Evolutionary conservation across 306 rosid genomes (phyloP).

Genomic region (Quercus mongolica): DNA sequence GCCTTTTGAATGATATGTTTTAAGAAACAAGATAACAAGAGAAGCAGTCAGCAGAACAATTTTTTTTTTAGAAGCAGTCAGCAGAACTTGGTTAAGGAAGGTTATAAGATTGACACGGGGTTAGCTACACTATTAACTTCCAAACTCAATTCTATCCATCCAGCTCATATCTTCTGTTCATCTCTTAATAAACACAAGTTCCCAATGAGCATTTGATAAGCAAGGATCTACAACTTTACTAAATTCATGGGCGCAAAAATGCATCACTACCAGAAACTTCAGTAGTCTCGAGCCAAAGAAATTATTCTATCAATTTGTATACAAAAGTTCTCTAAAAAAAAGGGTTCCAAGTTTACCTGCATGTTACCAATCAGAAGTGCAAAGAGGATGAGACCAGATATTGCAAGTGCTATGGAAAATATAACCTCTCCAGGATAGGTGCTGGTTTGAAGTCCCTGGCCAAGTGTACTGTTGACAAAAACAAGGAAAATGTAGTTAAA

Average conservation of each 20-base stretch:
- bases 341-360: slow-evolving; percentile 66
- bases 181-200: neutral
- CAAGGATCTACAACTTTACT: neutral
- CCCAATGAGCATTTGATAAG: neutral
- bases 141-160: neutral
- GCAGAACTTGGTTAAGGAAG: neutral
- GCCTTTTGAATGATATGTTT: neutral
- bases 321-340: neutral
- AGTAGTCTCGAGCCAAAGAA: neutral
- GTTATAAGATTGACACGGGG: neutral
- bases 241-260: slow-evolving; percentile 1
- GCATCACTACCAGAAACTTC: neutral
- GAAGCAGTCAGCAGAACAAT: no score
- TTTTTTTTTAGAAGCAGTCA: neutral
- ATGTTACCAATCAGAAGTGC: slow-evolving; percentile 98
- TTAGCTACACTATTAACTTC: neutral
- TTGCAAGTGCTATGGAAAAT: slow-evolving; percentile 89
- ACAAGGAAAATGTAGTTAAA: slow-evolving; percentile 15
- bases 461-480: slow-evolving; percentile 75
- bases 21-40: neutral
- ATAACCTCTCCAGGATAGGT: slow-evolving; percentile 89
- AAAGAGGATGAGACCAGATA: slow-evolving; percentile 88
- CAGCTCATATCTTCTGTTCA: neutral
- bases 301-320: neutral
- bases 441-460: slow-evolving; percentile 96